phyloP scores from a whole-genome alignment of 495 filamentous ascomycete genomes.

The Tuber calosporum region DNA sequence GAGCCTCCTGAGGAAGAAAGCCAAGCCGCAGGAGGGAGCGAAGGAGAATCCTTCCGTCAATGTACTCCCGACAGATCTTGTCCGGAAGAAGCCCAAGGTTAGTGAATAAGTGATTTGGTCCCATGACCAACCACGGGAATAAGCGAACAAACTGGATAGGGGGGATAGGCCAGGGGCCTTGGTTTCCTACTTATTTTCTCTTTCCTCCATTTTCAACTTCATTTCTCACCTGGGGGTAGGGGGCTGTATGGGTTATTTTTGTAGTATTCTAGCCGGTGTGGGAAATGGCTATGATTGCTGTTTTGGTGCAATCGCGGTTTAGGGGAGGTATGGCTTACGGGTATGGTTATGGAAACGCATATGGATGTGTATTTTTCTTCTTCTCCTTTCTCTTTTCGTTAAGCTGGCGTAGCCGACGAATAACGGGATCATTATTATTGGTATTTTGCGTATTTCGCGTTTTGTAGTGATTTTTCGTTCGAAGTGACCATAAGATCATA shows the following conservation, averaged over 20 bases:
- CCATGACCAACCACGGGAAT: background rate
- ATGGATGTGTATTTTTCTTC: background rate
- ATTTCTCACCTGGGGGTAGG: background rate
- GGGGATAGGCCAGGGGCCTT: background rate
- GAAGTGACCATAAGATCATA: too few relatives aligned
- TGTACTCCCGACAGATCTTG: constrained; percentile 43
- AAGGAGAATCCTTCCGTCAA: constrained; percentile 23
- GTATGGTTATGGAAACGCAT: background rate
- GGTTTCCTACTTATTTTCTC: background rate
- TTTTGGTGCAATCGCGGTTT: background rate
- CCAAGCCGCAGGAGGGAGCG: constrained; percentile 18
- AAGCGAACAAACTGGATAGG: background rate
- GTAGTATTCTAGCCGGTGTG: background rate
- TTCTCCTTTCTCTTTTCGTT: background rate
- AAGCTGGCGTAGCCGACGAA: too few relatives aligned
- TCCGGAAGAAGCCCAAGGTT: constrained; percentile 62
- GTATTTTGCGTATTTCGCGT: too few relatives aligned
- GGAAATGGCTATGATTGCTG: background rate
- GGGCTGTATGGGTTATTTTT: background rate
- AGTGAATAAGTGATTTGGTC: constrained; percentile 14
- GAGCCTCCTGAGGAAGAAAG: constrained; percentile 51
- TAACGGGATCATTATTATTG: too few relatives aligned
- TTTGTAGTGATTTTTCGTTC: too few relatives aligned
- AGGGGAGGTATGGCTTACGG: background rate
- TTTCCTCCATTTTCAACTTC: background rate